These are phyloP conservation scores for Medicago lupulina DNA, from an alignment of 306 rosid species.

Conservation along the genomic window DNA sequence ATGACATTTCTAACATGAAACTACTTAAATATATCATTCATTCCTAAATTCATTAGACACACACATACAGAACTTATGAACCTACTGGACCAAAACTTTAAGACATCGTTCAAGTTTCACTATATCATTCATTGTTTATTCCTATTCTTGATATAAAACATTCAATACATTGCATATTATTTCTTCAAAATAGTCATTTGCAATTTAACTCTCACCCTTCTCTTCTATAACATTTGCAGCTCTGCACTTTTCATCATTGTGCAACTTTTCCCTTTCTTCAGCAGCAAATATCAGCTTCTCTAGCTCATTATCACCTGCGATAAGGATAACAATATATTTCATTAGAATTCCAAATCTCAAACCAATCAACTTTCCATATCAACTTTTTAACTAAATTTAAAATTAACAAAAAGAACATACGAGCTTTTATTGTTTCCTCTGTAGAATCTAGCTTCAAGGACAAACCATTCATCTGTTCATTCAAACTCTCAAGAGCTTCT, in stretches of 20 bases:
- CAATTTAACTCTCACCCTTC: conserved; percentile 61
- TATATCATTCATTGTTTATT: background rate
- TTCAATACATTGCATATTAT: conserved; percentile 24
- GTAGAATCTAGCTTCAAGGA: conserved; percentile 69
- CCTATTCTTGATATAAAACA: conserved; percentile 41
- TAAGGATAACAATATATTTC: conserved; percentile 44
- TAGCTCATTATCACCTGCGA: conserved; percentile 70
- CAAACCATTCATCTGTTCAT: conserved; percentile 69
- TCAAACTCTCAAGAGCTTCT: conserved; percentile 70
- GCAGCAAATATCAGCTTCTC: conserved; percentile 60
- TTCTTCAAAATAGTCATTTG: conserved; percentile 21
- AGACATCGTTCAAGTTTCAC: background rate
- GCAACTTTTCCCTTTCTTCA: conserved; percentile 61
- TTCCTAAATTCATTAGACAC: background rate
- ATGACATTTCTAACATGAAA: background rate
- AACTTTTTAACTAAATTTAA: conserved; percentile 10
- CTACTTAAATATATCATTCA: background rate
- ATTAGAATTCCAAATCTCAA: conserved; percentile 23
- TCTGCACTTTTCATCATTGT: conserved; percentile 64
- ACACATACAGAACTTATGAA: background rate
- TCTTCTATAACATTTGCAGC: conserved; percentile 59
- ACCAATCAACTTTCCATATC: conserved; percentile 22
- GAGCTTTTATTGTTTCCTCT: conserved; percentile 62
- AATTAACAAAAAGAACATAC: conserved; percentile 53
- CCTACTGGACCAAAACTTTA: conserved; percentile 1